These are phyloP conservation scores for Annulohypoxylon stygium DNA, from an alignment of 495 filamentous ascomycete species.

Conservation along the genomic window DNA sequence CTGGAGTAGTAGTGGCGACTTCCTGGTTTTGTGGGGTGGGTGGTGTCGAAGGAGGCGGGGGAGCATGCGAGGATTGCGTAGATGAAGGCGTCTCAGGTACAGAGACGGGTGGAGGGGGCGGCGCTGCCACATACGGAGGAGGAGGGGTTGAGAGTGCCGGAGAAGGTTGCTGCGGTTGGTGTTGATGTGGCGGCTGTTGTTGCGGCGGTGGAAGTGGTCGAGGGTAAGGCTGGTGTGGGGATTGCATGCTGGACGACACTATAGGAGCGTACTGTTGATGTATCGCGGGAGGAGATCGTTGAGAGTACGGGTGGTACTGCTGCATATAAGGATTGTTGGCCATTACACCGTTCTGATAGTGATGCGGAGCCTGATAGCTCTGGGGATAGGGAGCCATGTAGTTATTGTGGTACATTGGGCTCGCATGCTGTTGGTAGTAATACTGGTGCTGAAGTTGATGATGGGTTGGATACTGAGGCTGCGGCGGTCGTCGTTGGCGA, in stretches of 20 bases:
- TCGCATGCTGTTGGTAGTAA: slow-evolving; percentile 52
- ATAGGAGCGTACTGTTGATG: slow-evolving; percentile 61
- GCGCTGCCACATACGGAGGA: slow-evolving; percentile 54
- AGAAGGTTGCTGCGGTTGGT: slow-evolving; percentile 51
- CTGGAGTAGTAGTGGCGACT: slow-evolving; percentile 27
- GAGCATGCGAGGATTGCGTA: slow-evolving; percentile 60
- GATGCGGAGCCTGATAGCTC: slow-evolving; percentile 56
- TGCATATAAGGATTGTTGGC: slow-evolving; percentile 54
- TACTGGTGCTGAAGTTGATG: slow-evolving; percentile 37
- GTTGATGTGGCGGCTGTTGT: slow-evolving; percentile 26
- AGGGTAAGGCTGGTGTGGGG: slow-evolving; percentile 54
- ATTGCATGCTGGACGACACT: slow-evolving; percentile 52
- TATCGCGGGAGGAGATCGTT: slow-evolving; percentile 55
- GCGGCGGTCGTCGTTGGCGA: slow-evolving; percentile 42
- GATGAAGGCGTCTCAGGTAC: slow-evolving; percentile 57
- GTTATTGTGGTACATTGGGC: slow-evolving; percentile 50
- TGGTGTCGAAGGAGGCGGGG: slow-evolving; percentile 57
- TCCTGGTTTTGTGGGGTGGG: slow-evolving; percentile 45
- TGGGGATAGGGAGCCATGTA: slow-evolving; percentile 56
- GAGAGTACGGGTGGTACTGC: slow-evolving; percentile 55
- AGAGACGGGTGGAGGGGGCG: slow-evolving; percentile 53
- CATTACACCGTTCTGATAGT: slow-evolving; percentile 58
- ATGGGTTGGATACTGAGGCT: slow-evolving; percentile 51
- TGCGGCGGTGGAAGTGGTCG: slow-evolving; percentile 53
- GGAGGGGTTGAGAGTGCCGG: slow-evolving; percentile 58